Evolutionary conservation across 2,329 filamentous ascomycete genomes (phyloP), one percentile per base, ranked within the genome.

Genomic region (Pseudogymnoascus sp.): DNA sequence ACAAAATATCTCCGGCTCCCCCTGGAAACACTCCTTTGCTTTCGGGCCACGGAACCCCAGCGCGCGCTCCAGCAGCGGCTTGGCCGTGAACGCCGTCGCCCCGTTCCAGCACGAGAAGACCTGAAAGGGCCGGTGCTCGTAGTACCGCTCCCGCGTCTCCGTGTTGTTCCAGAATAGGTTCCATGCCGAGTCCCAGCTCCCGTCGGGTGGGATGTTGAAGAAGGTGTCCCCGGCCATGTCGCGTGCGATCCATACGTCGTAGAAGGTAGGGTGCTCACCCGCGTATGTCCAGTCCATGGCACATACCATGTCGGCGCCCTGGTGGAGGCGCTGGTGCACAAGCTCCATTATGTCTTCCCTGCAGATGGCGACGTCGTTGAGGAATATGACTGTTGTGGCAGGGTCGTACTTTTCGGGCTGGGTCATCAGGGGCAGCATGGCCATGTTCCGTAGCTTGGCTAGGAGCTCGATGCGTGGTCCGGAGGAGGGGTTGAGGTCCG

Each of bases 71-170:
- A 82, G 62, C 7, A 85, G 67, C 0, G 81, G 79, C 39, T 71
- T 70, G 0, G 81, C 81, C 0, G 71, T 72, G 59, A 85, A 78
- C 0, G 75, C 77, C 0, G 75, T 74, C 0, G 78, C 80, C 2
- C 83, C 84, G 62, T 85, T 85, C 83, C 83, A 86, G 69, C 84
- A 86, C 0, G 81, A 70, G 62, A 83, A 86, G 0, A 85, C 83
- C 67, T 85, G 84, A 63, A 85, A 80, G 0, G 83, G 81, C n/a
- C 71, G 69, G 22, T 73, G 69, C 0, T 63, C 63, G 0, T 63
- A 50, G 60, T 76, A 77, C 2, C 76, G 70, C 2, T 62, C 50
- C 6, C 65, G 70, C 2, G 77, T 70, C 0, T 67, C 69, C 0
- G 69, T 67, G 28, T 81, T 74, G 65, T 80, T 80, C 75, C 78